Percentiles rank a stretch among this genome's conserved stretches.
phyloP scores from a whole-genome alignment of 2,329 filamentous ascomycete genomes.

The Fusarium sp. region DNA sequence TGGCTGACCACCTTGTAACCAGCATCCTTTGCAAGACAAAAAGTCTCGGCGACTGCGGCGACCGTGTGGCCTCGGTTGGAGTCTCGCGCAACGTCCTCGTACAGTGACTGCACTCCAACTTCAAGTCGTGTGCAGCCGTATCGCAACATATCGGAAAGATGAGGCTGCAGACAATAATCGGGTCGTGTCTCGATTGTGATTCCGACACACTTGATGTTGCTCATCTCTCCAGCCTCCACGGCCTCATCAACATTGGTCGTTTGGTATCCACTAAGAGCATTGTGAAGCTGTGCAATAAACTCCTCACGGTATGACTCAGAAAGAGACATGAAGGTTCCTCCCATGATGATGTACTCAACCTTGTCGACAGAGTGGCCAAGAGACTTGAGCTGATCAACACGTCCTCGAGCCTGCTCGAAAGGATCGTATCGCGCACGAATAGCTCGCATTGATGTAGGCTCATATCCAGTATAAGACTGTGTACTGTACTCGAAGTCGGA shows the following conservation, averaged over 20 bases:
- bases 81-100: slow-evolving; percentile 98
- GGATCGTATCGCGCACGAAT: slow-evolving; percentile 97
- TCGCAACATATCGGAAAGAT: slow-evolving; percentile 94
- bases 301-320: slow-evolving; percentile 88
- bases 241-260: slow-evolving; percentile 95
- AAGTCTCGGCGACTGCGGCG: slow-evolving; percentile 93
- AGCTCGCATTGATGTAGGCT: slow-evolving; percentile 97
- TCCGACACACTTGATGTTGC: slow-evolving; percentile 95
- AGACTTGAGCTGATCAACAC: slow-evolving; percentile 96
- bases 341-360: slow-evolving; percentile 99
- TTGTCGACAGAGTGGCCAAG: slow-evolving; percentile 98
- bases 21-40: slow-evolving; percentile 96
- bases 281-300: slow-evolving; percentile 96
- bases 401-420: slow-evolving; percentile 94
- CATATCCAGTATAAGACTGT: slow-evolving; percentile 98
- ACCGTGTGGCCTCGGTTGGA: slow-evolving; percentile 98
- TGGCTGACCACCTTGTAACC: slow-evolving; percentile 99
- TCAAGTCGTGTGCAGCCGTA: slow-evolving; percentile 97
- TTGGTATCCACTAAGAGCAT: slow-evolving; percentile 95
- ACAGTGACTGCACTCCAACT: slow-evolving; percentile 94
- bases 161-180: slow-evolving; percentile 96
- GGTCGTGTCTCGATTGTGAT: slow-evolving; percentile 98
- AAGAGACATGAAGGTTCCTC: slow-evolving; percentile 98
- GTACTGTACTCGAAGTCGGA: slow-evolving; percentile 99
- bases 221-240: slow-evolving; percentile 93